Conservation (phyloP, 805 yeast genomes). For the Kluyveromyces nonfermentans region DNA sequence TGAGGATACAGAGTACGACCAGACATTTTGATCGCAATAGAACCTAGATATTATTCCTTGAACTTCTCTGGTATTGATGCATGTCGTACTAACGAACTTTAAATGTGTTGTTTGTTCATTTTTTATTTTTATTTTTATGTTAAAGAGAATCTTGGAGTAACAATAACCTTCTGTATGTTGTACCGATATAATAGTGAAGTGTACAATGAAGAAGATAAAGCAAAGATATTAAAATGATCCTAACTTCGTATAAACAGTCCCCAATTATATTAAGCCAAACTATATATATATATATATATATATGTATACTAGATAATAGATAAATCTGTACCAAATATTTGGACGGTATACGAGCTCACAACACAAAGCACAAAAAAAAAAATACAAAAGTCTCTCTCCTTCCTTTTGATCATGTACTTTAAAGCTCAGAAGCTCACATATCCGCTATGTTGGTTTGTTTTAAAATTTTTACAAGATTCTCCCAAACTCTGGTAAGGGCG, state of each 20-base stretch:
- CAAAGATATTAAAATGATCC: too few relatives aligned
- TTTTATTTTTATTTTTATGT: too few relatives aligned
- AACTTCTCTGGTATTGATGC: too few relatives aligned
- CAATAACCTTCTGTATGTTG: too few relatives aligned
- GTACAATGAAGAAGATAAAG: too few relatives aligned
- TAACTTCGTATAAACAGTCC: too few relatives aligned
- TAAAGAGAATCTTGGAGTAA: neutral
- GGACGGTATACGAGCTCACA: neutral
- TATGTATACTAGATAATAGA: neutral
- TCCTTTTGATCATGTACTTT: neutral
- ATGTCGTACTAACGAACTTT: neutral
- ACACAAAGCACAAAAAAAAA: neutral
- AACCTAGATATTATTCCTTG: neutral
- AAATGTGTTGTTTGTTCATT: neutral
- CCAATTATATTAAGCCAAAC: neutral
- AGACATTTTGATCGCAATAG: neutral
- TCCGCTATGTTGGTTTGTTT: neutral
- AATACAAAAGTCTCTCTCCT: neutral
- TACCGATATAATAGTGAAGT: too few relatives aligned
- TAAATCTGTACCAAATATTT: neutral
- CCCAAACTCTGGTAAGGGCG: neutral
- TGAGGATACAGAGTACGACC: neutral
- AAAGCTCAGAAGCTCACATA: neutral
- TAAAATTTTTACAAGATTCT: neutral
- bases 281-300: too few relatives aligned